A percentile compares a stretch with the other conserved stretches of the same genome.
Evolutionary conservation across 1,284 basidiomycete species (phyloP).

Genomic region (Sutorius eximius): DNA sequence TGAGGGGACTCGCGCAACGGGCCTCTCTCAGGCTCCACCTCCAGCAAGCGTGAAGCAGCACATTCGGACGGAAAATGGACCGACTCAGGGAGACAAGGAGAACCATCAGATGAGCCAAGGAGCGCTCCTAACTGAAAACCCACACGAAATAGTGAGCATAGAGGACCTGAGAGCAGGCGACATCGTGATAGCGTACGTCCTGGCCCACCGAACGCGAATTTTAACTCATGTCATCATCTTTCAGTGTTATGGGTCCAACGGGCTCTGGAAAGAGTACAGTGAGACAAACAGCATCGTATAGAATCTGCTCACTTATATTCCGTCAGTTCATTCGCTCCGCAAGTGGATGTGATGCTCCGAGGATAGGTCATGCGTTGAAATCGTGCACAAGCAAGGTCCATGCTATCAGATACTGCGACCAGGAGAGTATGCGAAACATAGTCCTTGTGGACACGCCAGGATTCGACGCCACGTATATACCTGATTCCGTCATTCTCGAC

Average conservation of each 20-base stretch:
- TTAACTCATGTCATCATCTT: background rate
- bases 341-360: slow-evolving; percentile 5
- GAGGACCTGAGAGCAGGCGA: slow-evolving; percentile 9
- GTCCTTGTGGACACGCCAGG: slow-evolving; percentile 26
- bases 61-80: too few species aligned
- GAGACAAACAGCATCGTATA: slow-evolving; percentile 1
- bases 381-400: slow-evolving; percentile 18
- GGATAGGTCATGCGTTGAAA: slow-evolving; percentile 14
- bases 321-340: slow-evolving; percentile 29
- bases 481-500: slow-evolving; percentile 23
- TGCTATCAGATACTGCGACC: slow-evolving; percentile 8
- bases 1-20: too few species aligned
- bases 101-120: too few species aligned
- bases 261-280: slow-evolving; percentile 13
- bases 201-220: too few species aligned
- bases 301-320: background rate
- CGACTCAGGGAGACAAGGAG: too few species aligned
- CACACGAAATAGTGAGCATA: background rate
- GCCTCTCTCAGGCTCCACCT: too few species aligned
- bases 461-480: slow-evolving; percentile 18
- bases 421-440: background rate
- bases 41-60: too few species aligned
- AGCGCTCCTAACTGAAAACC: too few species aligned
- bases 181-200: slow-evolving; percentile 21
- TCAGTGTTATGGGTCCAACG: slow-evolving; percentile 26